Percentiles rank a stretch among this genome's conserved stretches.
phyloP scores from a whole-genome alignment of 179 eudicot species.

The Corrigiola litoralis region DNA sequence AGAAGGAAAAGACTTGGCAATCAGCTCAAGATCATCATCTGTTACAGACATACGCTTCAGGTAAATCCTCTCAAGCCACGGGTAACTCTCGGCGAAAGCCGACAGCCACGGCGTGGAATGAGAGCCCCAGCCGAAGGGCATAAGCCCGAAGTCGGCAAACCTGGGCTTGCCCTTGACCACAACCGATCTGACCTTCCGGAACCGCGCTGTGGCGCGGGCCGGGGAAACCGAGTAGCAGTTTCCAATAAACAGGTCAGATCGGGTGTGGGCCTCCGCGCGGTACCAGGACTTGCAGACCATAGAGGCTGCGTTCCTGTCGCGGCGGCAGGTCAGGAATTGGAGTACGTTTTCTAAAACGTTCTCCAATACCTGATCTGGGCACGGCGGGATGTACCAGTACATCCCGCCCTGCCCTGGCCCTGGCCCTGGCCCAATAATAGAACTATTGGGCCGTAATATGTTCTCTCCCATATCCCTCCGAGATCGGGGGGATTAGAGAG shows the following conservation, averaged over 20 bases:
- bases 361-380: slow-evolving; percentile 65
- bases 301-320: slow-evolving; percentile 63
- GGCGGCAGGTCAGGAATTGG: slow-evolving; percentile 44
- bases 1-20: slow-evolving; percentile 30
- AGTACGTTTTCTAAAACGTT: slow-evolving; percentile 73
- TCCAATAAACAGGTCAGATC: slow-evolving; percentile 66
- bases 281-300: slow-evolving; percentile 71
- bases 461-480: slow-evolving; percentile 21
- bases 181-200: slow-evolving; percentile 37
- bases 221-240: slow-evolving; percentile 69
- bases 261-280: slow-evolving; percentile 58
- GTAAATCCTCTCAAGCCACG: slow-evolving; percentile 48
- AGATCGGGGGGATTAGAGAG: slow-evolving; percentile 15
- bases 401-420: slow-evolving; percentile 14
- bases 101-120: slow-evolving; percentile 42
- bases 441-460: background rate
- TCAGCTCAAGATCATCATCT: slow-evolving; percentile 48
- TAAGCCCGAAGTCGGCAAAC: slow-evolving; percentile 68
- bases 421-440: background rate
- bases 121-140: slow-evolving; percentile 66
- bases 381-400: slow-evolving; percentile 27
- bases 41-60: slow-evolving; percentile 62
- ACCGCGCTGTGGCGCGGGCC: slow-evolving; percentile 41
- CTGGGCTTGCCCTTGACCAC: slow-evolving; percentile 65
- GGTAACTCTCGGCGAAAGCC: slow-evolving; percentile 38